Percentiles rank a stretch among this genome's conserved stretches.
Evolutionary conservation across 2,329 filamentous ascomycete species (phyloP).

Genomic region (Cladophialophora psammophila): DNA sequence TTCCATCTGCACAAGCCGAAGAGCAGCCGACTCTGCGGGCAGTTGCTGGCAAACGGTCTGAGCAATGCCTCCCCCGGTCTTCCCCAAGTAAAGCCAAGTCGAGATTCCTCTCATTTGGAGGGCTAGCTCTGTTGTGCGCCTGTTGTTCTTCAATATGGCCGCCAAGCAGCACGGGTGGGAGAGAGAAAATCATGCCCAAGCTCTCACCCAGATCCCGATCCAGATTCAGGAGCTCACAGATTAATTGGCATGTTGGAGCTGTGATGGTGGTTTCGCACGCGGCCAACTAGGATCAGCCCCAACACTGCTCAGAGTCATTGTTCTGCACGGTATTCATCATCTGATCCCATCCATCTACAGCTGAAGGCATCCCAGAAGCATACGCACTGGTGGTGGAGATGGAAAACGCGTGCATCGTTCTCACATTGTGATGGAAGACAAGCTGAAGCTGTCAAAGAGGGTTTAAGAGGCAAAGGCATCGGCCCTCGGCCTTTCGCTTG

Average conservation of each 20-base stretch:
- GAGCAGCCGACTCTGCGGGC: background rate
- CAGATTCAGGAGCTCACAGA: too few species aligned
- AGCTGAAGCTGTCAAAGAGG: background rate
- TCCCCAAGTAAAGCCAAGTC: background rate
- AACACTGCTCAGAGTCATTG: background rate
- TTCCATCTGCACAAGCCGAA: background rate
- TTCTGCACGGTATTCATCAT: background rate
- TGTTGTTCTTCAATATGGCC: background rate
- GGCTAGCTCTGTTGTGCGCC: background rate
- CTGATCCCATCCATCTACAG: background rate
- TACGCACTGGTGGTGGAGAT: background rate
- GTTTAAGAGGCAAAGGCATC: too few species aligned
- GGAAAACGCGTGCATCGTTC: background rate
- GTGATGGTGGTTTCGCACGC: background rate
- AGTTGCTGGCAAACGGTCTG: background rate
- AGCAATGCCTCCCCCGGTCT: background rate
- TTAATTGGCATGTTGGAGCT: background rate
- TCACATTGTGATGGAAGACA: background rate
- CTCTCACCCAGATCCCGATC: background rate
- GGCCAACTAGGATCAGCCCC: background rate
- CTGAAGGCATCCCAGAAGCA: background rate
- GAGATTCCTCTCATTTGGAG: background rate
- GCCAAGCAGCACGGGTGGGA: background rate
- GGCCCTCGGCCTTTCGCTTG: too few species aligned
- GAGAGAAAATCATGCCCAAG: background rate